phyloP scores from a whole-genome alignment of 2,329 filamentous ascomycete genomes.

The Penicillium sp. region DNA sequence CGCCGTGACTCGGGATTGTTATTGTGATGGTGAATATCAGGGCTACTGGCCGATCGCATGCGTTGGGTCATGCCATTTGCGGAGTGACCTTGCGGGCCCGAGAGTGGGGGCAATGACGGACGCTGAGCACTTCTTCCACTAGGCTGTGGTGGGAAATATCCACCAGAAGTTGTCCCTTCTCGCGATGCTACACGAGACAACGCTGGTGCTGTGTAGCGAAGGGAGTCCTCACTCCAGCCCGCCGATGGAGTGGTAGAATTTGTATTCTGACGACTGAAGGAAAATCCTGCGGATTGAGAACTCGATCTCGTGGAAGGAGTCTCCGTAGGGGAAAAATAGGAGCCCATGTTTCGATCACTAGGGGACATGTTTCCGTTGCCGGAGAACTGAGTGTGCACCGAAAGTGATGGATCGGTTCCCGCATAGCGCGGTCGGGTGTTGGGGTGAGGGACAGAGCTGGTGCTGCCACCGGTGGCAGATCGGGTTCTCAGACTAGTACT shows the following conservation, averaged over 20 bases:
- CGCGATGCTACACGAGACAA: conserved; percentile 77
- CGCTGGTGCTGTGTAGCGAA: conserved; percentile 84
- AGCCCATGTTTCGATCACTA: conserved; percentile 64
- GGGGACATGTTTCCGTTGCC: conserved; percentile 55
- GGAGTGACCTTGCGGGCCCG: conserved; percentile 51
- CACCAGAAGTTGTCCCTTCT: conserved; percentile 65
- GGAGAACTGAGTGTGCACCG: conserved; percentile 63
- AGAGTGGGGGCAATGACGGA: conserved; percentile 76
- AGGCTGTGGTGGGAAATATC: conserved; percentile 62
- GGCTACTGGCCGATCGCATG: conserved; percentile 88
- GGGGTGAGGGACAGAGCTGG: conserved; percentile 37
- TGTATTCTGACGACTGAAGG: conserved; percentile 72
- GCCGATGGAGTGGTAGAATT: conserved; percentile 53
- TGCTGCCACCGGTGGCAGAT: conserved; percentile 66
- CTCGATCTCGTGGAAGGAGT: conserved; percentile 56
- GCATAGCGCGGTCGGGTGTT: conserved; percentile 67
- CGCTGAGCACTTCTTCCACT: conserved; percentile 59
- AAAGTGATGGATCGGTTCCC: conserved; percentile 61
- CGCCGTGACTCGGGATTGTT: conserved; percentile 40
- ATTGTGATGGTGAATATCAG: conserved; percentile 76
- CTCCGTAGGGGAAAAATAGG: conserved; percentile 90
- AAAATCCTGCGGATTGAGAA: conserved; percentile 61
- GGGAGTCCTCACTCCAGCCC: conserved; percentile 67
- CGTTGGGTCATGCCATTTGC: conserved; percentile 59
- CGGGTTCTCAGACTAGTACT: conserved; percentile 72